Conservation (phyloP, 495 filamentous ascomycete genomes). For the Penicillium crystallinum region DNA sequence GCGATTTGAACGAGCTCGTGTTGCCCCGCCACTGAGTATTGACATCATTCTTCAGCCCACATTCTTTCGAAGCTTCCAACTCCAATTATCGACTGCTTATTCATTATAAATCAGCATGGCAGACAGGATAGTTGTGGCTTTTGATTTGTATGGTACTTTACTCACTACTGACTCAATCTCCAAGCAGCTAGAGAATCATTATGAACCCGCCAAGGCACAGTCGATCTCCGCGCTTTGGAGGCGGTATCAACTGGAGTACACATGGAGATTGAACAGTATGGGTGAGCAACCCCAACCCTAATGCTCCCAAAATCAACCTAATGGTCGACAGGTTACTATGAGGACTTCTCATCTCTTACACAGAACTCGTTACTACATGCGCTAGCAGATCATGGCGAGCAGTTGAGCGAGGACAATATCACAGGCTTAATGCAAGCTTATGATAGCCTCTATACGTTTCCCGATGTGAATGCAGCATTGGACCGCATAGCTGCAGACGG, state of each 20-base stretch:
- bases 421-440: constrained; percentile 59
- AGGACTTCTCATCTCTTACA: constrained; percentile 62
- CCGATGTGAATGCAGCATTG: constrained; percentile 56
- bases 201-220: constrained; percentile 50
- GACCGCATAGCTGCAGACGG: constrained; percentile 34
- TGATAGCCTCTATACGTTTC: constrained; percentile 62
- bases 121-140: constrained; percentile 50
- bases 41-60: constrained; percentile 10
- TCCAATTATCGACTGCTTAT: background rate
- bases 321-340: constrained; percentile 47
- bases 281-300: constrained; percentile 33
- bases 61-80: background rate
- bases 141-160: constrained; percentile 73
- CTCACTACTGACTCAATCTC: constrained; percentile 66
- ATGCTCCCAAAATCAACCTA: background rate
- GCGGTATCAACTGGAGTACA: constrained; percentile 72
- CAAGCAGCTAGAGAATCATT: constrained; percentile 43
- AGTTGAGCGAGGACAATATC: constrained; percentile 38
- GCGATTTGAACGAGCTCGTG: background rate
- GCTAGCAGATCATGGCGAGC: constrained; percentile 47
- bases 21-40: constrained; percentile 5
- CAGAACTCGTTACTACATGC: constrained; percentile 59
- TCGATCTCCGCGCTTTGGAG: constrained; percentile 54
- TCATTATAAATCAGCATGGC: constrained; percentile 8
- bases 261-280: constrained; percentile 80